These are phyloP conservation scores for Coniosporium tulheliwenetii DNA, from an alignment of 2,329 filamentous ascomycete species.

Conservation along the genomic window DNA sequence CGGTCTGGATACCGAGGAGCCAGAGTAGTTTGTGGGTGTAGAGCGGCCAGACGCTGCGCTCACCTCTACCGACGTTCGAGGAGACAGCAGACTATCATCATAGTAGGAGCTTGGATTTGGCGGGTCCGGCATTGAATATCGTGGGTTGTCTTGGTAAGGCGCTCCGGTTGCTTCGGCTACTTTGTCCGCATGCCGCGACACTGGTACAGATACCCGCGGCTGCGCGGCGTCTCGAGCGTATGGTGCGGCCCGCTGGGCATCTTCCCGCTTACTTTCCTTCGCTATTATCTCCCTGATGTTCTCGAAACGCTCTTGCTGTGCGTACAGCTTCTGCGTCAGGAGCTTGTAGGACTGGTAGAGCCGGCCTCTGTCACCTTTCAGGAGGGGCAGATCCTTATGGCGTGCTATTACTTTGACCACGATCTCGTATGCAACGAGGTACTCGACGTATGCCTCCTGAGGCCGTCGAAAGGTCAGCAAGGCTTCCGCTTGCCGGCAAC, in stretches of 20 bases:
- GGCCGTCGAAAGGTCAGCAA: conserved; percentile 47
- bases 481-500: conserved; percentile 37
- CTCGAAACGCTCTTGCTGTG: conserved; percentile 25
- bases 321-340: conserved; percentile 15
- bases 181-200: background rate
- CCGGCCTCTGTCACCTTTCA: conserved; percentile 3
- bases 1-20: conserved; percentile 13
- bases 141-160: background rate
- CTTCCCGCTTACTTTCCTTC: conserved; percentile 38
- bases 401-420: conserved; percentile 59
- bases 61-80: background rate
- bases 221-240: background rate
- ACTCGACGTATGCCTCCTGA: conserved; percentile 69
- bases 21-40: conserved; percentile 1
- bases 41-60: background rate
- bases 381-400: conserved; percentile 54
- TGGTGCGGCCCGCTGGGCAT: conserved; percentile 28
- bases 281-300: conserved; percentile 34
- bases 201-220: background rate
- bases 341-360: conserved; percentile 3
- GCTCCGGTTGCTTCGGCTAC: background rate
- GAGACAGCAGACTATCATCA: background rate
- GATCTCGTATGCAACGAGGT: conserved; percentile 67
- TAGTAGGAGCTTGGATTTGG: background rate
- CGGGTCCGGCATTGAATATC: background rate